Base-by-base conservation (phyloP, 2,329 filamentous ascomycete species). In the Xylariaceae sp. region DNA sequence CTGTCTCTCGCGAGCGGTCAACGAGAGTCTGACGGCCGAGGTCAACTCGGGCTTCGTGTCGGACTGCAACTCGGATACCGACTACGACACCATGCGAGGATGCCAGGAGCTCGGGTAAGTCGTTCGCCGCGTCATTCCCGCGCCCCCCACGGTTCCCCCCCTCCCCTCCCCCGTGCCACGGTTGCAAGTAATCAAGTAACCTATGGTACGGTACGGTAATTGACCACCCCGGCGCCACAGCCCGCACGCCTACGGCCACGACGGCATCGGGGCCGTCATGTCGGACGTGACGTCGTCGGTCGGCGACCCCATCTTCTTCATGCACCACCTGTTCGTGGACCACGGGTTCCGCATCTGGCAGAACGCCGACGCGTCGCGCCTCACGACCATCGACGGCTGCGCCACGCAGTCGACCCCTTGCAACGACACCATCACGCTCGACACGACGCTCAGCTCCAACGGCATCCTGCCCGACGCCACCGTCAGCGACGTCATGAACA, bases 201-300 rank as follows among this genome's bases (percentile, higher is more conserved):
- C n/a, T n/a, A n/a, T 23, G n/a, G 8, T 23, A 23, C 8, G 8
- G 21, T 18, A 5, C 17, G n/a, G 5, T 23, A n/a, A n/a, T n/a
- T n/a, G n/a, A n/a, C n/a, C n/a, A n/a, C n/a, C n/a, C n/a, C n/a
- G n/a, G n/a, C n/a, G n/a, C n/a, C 26, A 4, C 15, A 59, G 55
- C 6, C 56, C 56, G 1, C 56, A 59, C 44, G 56, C 47, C 1
- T 59, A 58, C 36, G 54, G 55, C 27, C 57, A 60, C 40, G 56
- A 59, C 40, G 54, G 56, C 16, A 43, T 59, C 25, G 57, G 57
- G 28, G 56, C 52, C 7, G 51, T 58, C 35, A 60, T 60, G 57
- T 44, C 50, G 1, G 53, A 56, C 16, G 54, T 60, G 2, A 45
- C 53, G 2, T 46, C 51, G 3, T 57, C 56, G 3, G 52, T 55